Percentiles rank a stretch among this genome's conserved stretches.
These are phyloP conservation scores for Acanthamoeba royreba DNA, from an alignment of 208 protist species.

Conservation along the genomic window DNA sequence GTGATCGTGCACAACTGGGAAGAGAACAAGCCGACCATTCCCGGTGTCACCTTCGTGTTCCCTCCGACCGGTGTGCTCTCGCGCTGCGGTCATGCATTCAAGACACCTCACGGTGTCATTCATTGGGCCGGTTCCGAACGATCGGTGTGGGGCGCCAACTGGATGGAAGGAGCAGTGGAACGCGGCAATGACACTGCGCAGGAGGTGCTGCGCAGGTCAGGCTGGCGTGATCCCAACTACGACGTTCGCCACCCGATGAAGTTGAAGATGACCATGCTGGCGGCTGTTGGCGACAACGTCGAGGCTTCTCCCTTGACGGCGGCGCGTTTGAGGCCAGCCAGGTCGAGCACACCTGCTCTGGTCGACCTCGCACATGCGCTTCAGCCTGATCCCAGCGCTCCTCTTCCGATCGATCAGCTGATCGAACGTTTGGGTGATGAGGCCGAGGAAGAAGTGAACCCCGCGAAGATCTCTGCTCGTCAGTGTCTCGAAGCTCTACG, in stretches of 20 bases:
- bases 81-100: background rate
- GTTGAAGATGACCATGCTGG: background rate
- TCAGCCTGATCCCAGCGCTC: background rate
- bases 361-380: background rate
- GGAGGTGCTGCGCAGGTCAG: background rate
- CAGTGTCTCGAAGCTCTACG: background rate
- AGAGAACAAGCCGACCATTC: background rate
- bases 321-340: too few species aligned
- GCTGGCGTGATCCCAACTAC: background rate
- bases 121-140: slow-evolving; percentile 7
- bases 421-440: background rate
- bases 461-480: background rate
- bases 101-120: background rate
- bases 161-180: background rate
- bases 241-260: background rate
- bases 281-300: background rate
- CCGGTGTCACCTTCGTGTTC: background rate
- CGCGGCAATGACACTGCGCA: background rate
- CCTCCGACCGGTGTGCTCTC: background rate
- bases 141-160: background rate
- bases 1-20: slow-evolving; percentile 1
- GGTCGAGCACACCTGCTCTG: too few species aligned
- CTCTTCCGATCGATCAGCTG: background rate
- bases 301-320: too few species aligned
- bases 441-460: background rate